phyloP scores from a whole-genome alignment of 768 basidiomycete species.

The Solioccasus polychromus region DNA sequence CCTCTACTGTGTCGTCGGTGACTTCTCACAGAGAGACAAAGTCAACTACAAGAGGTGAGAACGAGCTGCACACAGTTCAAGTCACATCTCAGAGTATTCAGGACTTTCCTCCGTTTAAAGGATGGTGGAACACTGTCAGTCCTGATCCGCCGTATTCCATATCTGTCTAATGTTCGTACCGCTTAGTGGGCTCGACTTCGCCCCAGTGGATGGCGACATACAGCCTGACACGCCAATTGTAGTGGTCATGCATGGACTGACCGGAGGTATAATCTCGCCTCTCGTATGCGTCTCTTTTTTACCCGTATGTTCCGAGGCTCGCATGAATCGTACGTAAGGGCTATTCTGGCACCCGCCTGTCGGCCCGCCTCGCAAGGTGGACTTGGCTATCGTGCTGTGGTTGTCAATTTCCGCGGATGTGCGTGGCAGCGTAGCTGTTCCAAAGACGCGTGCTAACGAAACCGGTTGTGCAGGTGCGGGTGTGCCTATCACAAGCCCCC shows the following conservation, averaged over 20 bases:
- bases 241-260: constrained; percentile 33
- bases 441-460: constrained; percentile 14
- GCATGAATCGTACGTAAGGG: constrained; percentile 86
- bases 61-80: not conserved
- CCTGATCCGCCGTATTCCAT: not conserved
- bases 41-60: constrained; percentile 31
- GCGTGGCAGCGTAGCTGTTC: constrained; percentile 29
- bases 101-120: constrained; percentile 27
- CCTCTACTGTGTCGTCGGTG: constrained; percentile 29
- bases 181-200: constrained; percentile 32
- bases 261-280: constrained; percentile 25
- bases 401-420: constrained; percentile 94
- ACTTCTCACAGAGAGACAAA: constrained; percentile 31
- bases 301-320: constrained; percentile 51
- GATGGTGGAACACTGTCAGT: constrained; percentile 35
- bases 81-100: constrained; percentile 12
- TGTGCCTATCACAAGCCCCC: constrained; percentile 75
- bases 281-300: not conserved
- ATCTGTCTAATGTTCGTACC: not conserved
- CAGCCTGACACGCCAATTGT: constrained; percentile 26
- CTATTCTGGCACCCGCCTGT: constrained; percentile 73
- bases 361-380: constrained; percentile 74
- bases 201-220: constrained; percentile 26
- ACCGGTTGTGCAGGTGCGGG: constrained; percentile 62
- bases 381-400: constrained; percentile 84